These are phyloP conservation scores for Harrya chromipes DNA, from an alignment of 768 basidiomycete species.

Conservation along the genomic window DNA sequence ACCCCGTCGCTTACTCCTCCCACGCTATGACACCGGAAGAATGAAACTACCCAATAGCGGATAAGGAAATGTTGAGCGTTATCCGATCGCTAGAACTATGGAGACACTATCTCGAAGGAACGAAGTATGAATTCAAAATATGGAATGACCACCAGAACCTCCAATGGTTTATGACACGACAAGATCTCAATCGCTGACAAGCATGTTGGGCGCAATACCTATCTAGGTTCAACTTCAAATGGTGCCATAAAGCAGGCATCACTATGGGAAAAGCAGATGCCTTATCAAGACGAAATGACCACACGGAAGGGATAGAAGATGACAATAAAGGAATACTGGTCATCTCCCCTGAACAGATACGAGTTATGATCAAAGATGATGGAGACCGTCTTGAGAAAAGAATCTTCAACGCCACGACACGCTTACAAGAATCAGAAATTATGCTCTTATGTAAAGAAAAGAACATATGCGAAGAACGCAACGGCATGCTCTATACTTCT, in stretches of 20 bases:
- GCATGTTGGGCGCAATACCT: constrained; percentile 13
- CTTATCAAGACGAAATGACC: neutral
- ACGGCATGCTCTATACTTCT: no score
- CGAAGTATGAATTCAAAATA: neutral
- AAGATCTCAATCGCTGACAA: constrained; percentile 41
- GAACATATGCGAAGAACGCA: no score
- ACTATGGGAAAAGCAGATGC: neutral
- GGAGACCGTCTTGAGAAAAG: no score
- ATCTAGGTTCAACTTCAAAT: neutral
- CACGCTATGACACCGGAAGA: neutral
- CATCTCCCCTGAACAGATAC: no score
- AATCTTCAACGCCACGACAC: no score
- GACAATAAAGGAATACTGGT: neutral
- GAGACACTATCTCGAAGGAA: neutral
- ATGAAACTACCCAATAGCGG: neutral
- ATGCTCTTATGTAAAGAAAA: no score
- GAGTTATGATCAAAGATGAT: no score
- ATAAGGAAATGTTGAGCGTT: neutral
- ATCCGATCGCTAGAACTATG: neutral
- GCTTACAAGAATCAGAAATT: no score
- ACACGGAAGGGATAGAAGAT: neutral
- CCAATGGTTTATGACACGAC: constrained; percentile 15
- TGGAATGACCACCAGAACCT: constrained; percentile 2
- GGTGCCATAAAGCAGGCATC: neutral
- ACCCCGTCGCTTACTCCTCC: neutral